These are phyloP conservation scores for Talaromyces funiculosus DNA, from an alignment of 2,329 filamentous ascomycete species.

Conservation along the genomic window DNA sequence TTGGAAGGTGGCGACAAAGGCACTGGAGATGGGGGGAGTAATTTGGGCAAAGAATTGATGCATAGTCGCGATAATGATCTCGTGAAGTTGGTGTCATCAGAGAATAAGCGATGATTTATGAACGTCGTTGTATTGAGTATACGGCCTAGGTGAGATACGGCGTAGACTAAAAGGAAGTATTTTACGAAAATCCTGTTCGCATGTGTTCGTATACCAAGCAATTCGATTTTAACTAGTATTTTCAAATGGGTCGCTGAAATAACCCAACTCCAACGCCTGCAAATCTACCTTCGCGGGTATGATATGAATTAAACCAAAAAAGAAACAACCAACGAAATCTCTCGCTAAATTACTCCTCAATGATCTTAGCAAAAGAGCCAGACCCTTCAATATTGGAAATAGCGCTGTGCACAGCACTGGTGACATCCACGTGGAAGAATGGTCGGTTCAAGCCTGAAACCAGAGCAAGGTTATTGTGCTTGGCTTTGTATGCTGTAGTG, in stretches of 20 bases:
- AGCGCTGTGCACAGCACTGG: constrained; percentile 80
- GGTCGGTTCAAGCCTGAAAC: constrained; percentile 85
- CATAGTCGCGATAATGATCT: too few species aligned
- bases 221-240: neutral
- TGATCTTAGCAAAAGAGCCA: neutral
- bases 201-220: neutral
- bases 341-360: constrained; percentile 3
- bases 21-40: neutral
- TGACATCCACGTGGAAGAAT: constrained; percentile 90
- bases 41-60: neutral
- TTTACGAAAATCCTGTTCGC: neutral
- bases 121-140: too few species aligned
- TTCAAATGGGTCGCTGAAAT: neutral
- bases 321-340: neutral
- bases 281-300: constrained; percentile 12
- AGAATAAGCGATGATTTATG: neutral
- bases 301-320: constrained; percentile 4
- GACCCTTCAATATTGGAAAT: constrained; percentile 57
- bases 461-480: constrained; percentile 49
- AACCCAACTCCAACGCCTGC: constrained; percentile 9
- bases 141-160: too few species aligned
- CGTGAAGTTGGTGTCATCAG: neutral
- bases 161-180: neutral
- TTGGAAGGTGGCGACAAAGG: neutral
- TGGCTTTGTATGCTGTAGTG: constrained; percentile 43